Evolutionary conservation across 352 stramenopile species (phyloP), one percentile per base, ranked within the genome.

Genomic region (Pythium coloratum): DNA sequence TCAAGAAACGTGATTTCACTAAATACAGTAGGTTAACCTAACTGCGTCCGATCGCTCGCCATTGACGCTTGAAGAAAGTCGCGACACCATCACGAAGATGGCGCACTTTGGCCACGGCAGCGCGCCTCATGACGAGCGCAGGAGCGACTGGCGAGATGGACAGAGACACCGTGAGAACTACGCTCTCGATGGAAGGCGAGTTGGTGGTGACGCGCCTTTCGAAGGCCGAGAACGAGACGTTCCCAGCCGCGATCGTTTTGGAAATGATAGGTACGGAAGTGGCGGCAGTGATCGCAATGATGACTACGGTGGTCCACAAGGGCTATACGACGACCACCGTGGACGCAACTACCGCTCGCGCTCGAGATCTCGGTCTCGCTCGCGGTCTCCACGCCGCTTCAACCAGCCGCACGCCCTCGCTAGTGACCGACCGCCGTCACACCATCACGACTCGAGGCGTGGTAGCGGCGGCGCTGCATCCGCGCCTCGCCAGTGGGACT

Each of bases 361-460:
- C 24, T 68, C 36, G 16, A 18, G 32, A 20, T 59, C 42, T 18
- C 63, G 63, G 3, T 69, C 63, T 33, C 63, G 40, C 2, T 62
- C 56, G 8, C 56, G 56, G n/a, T 71, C 49, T 36, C 63, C 68
- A 16, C 63, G 33, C 42, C 68, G 64, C 14, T 62, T 42, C 20
- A 47, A 57, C 18, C n/a, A 34, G 12, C 54, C 28, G 8, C 26
- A 57, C 28, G 8, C 62, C 4, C 8, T 6, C 28, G 36, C 18
- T 7, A 14, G 32, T 44, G 55, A 47, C 14, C 6, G 40, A n/a
- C 55, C 13, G 6, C 32, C 33, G 42, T 28, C 24, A 2, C 44
- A 53, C 3, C 46, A 30, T 24, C 46, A 53, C 46, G n/a, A 30
- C 18, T 30, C 16, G 16, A 13, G 46, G 6, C 46, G n/a, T 6